Conservation (phyloP, 2,329 filamentous ascomycete species). For the Fusarium anthophilum region DNA sequence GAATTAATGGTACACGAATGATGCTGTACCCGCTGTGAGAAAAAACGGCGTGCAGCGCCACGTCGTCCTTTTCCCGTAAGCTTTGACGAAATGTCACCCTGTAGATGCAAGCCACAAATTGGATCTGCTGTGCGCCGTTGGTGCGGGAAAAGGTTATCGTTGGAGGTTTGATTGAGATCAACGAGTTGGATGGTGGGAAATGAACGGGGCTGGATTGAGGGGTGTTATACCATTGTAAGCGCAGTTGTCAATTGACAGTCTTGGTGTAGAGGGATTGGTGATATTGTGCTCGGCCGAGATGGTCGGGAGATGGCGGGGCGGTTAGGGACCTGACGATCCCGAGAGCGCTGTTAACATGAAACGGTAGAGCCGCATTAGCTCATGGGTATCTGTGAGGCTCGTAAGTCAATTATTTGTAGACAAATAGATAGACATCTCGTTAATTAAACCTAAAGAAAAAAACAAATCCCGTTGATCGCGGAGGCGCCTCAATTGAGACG, state of each 20-base stretch:
- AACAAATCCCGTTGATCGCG: accelerated
- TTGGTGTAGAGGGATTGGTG: not conserved
- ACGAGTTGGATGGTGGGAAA: not conserved
- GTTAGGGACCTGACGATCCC: not conserved
- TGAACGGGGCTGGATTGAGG: not conserved
- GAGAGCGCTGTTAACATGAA: not conserved
- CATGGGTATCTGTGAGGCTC: not conserved
- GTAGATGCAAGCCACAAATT: not conserved
- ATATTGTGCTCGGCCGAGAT: not conserved
- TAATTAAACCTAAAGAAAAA: accelerated
- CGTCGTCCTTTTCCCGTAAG: not conserved
- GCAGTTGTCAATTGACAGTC: not conserved
- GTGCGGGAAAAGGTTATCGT: not conserved
- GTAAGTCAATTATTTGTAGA: not conserved
- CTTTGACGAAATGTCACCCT: not conserved
- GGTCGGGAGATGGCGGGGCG: not conserved
- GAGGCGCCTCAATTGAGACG: no score
- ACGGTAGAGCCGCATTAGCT: not conserved
- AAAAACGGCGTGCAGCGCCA: not conserved
- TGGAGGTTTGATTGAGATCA: not conserved
- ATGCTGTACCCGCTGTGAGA: not conserved
- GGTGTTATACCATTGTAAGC: not conserved
- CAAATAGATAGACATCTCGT: accelerated
- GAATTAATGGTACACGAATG: not conserved
- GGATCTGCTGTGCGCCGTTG: not conserved